Percentiles rank a stretch among this genome's conserved stretches.
phyloP scores from a whole-genome alignment of 1,284 basidiomycete genomes.

The Cystobasidium pallidum region DNA sequence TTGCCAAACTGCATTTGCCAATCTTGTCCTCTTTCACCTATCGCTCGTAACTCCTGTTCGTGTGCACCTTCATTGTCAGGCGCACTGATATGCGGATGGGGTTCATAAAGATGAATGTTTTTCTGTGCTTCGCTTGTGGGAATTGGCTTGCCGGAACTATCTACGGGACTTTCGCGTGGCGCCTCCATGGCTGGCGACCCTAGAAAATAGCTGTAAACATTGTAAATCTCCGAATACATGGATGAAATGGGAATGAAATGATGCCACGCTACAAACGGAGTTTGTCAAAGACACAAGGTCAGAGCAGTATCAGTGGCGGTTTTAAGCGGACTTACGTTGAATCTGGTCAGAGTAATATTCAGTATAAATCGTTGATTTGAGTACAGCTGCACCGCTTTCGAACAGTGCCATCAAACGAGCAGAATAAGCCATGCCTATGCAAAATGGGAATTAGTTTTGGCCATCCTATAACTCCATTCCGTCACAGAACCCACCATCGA shows the following conservation, averaged over 20 bases:
- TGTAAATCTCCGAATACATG: slow-evolving; percentile 85
- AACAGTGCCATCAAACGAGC: slow-evolving; percentile 83
- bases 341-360: slow-evolving; percentile 69
- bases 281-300: slow-evolving; percentile 45
- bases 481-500: slow-evolving; percentile 68
- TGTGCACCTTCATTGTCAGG: slow-evolving; percentile 63
- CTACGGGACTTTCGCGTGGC: background rate
- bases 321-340: slow-evolving; percentile 60
- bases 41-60: slow-evolving; percentile 72
- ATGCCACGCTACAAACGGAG: slow-evolving; percentile 64
- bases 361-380: slow-evolving; percentile 85
- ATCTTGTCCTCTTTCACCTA: slow-evolving; percentile 80
- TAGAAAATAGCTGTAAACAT: slow-evolving; percentile 60
- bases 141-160: background rate
- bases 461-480: too few species aligned
- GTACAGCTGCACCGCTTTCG: slow-evolving; percentile 79
- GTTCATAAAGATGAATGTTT: slow-evolving; percentile 67
- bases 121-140: slow-evolving; percentile 65
- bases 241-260: slow-evolving; percentile 89
- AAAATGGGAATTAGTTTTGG: too few species aligned
- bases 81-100: slow-evolving; percentile 52
- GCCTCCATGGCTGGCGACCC: slow-evolving; percentile 19
- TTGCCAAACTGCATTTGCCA: slow-evolving; percentile 82
- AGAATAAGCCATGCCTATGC: slow-evolving; percentile 91
- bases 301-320: too few species aligned